Base-by-base conservation (phyloP, 2,329 filamentous ascomycete species). In the Ophiosphaerella korrae region DNA sequence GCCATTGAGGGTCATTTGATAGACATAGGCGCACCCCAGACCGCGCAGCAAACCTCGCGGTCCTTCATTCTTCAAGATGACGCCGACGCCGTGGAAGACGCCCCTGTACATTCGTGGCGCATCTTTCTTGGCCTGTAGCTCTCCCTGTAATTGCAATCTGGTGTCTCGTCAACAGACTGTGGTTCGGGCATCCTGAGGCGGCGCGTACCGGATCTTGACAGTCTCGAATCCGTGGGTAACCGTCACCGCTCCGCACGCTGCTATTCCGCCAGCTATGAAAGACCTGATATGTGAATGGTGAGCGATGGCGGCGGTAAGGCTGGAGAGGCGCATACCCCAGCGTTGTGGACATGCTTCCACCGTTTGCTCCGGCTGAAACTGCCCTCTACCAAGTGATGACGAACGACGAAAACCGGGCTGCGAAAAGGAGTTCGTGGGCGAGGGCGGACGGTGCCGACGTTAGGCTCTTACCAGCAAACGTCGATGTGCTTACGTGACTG, bases 181-280 rank as follows among this genome's bases (percentile, higher is more conserved):
- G 21, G 35, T n/a, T 40, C 13, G 42, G 41, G 18, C 31, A 24
- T 16, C 42, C 23, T 6, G 12, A 14, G 11, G 35, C 24, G 44
- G 42, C 53, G 71, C 81, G 71, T 80, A 92, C 88, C 92, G 89
- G 72, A 97, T 97, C 84, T 99, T 99, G 74, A 99, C 92, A 11
- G 93, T 97, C 78, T 99, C 94, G 78, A 97, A 97, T 50, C 92
- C 92, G 77, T 99, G 94, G 43, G 94, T 97, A 60, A 95, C 92
- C 35, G 93, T 97, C 50, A 99, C 94, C 60, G 94, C 94, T 71
- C 94, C 94, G 78, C 93, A 97, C 60, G 94, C 94, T 71, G 94
- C 94, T 71, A 99, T 89, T 72, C 94, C 94, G 73, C 94, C 94
- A 50, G 94, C 93, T 68, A 97, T 86, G 80, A 99, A 99, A 55